Conservation (phyloP, 2,329 filamentous ascomycete species). For the Calycina marina region DNA sequence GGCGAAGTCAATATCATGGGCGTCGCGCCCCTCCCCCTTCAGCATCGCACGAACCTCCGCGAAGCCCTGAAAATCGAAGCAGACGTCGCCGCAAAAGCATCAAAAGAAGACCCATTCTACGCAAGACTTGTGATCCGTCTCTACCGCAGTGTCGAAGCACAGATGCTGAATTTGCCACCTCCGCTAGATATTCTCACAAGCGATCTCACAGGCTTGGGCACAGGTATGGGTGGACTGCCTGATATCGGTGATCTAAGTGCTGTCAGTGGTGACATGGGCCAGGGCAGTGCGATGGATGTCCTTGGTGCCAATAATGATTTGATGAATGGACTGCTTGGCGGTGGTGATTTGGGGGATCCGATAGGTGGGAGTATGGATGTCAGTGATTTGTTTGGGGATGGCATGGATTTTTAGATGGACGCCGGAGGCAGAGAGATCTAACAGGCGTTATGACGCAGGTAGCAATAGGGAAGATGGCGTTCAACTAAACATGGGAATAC, state of each 20-base stretch:
- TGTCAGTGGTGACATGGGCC: slow-evolving; percentile 3
- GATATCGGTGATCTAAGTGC: slow-evolving; percentile 6
- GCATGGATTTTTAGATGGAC: neutral
- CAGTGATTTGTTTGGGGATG: neutral
- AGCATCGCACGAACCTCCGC: slow-evolving; percentile 19
- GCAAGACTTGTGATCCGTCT: slow-evolving; percentile 20
- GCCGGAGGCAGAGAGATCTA: too few relatives aligned
- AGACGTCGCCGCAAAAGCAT: slow-evolving; percentile 16
- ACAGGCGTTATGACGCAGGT: too few relatives aligned
- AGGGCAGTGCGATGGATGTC: slow-evolving; percentile 4
- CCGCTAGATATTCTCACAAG: slow-evolving; percentile 4
- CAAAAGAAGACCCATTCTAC: slow-evolving; percentile 14
- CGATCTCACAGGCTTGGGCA: slow-evolving; percentile 5
- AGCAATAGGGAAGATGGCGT: too few relatives aligned
- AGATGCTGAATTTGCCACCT: slow-evolving; percentile 11
- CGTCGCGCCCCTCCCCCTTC: slow-evolving; percentile 6
- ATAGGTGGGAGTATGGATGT: neutral
- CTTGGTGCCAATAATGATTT: slow-evolving; percentile 9
- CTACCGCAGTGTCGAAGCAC: slow-evolving; percentile 20
- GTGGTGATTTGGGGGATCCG: neutral
- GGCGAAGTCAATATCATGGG: too few relatives aligned
- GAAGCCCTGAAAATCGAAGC: slow-evolving; percentile 20
- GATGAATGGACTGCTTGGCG: slow-evolving; percentile 11
- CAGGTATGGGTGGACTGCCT: slow-evolving; percentile 7
- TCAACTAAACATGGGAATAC: too few relatives aligned